Conservation (phyloP, 1,284 basidiomycete species). For the Somion occarium region DNA sequence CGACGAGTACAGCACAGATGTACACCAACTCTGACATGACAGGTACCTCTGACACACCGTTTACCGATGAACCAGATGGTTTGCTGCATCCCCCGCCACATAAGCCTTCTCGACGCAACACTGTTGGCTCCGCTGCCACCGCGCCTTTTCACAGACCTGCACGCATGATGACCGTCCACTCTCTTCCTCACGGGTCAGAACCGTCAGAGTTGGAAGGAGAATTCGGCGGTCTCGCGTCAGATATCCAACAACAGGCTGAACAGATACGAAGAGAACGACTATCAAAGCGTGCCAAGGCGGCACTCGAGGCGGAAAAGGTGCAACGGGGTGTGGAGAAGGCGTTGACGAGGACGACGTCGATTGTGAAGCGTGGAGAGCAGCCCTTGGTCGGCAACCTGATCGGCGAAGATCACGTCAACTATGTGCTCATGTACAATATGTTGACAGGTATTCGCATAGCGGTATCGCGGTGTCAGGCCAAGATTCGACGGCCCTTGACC, state of each 20-base stretch:
- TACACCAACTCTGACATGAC: slow-evolving; percentile 14
- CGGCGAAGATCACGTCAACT: slow-evolving; percentile 96
- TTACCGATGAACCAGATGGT: slow-evolving; percentile 34
- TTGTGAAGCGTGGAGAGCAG: slow-evolving; percentile 24
- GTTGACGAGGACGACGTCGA: slow-evolving; percentile 33
- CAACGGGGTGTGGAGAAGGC: slow-evolving; percentile 28
- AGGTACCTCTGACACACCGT: slow-evolving; percentile 14
- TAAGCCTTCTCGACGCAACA: slow-evolving; percentile 51
- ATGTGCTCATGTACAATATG: slow-evolving; percentile 99
- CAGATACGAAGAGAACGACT: slow-evolving; percentile 74
- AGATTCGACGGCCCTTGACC: slow-evolving; percentile 81
- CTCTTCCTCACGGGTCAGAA: slow-evolving; percentile 15
- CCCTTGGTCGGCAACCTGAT: slow-evolving; percentile 94
- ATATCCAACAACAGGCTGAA: slow-evolving; percentile 82
- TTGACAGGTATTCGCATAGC: slow-evolving; percentile 96
- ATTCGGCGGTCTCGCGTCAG: slow-evolving; percentile 39
- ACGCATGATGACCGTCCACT: slow-evolving; percentile 19
- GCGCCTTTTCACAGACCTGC: slow-evolving; percentile 16
- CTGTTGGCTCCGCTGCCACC: slow-evolving; percentile 32
- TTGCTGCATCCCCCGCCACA: slow-evolving; percentile 45
- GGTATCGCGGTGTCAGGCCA: slow-evolving; percentile 94
- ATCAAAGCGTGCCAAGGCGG: slow-evolving; percentile 63
- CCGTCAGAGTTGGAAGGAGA: slow-evolving; percentile 23
- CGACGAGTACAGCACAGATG: slow-evolving; percentile 15
- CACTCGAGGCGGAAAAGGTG: slow-evolving; percentile 39